Conservation (phyloP, 2,329 filamentous ascomycete species). For the Penicillium sp. region DNA sequence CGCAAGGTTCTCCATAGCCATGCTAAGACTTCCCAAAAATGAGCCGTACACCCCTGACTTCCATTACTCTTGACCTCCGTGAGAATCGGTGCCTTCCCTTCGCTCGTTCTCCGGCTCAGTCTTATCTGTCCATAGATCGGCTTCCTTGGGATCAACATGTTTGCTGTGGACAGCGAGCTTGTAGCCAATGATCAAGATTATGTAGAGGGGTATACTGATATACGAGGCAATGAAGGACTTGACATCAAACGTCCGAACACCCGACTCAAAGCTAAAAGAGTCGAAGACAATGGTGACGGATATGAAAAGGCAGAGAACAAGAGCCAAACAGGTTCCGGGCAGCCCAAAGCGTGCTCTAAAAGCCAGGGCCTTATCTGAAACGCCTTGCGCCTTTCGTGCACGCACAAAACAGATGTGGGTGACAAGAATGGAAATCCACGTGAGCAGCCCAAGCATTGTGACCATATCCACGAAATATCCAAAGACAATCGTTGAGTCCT, state of each 20-base stretch:
- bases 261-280: conserved; percentile 56
- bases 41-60: too few species aligned
- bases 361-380: conserved; percentile 56
- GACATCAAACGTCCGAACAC: conserved; percentile 60
- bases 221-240: conserved; percentile 74
- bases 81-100: background rate
- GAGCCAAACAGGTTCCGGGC: conserved; percentile 64
- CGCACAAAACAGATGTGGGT: conserved; percentile 66
- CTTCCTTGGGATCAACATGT: conserved; percentile 56
- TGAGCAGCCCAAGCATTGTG: conserved; percentile 64
- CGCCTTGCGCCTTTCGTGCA: conserved; percentile 59
- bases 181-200: conserved; percentile 66
- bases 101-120: background rate
- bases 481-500: conserved; percentile 58
- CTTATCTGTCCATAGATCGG: conserved; percentile 60
- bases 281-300: conserved; percentile 77
- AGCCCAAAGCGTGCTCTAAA: conserved; percentile 70
- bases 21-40: too few species aligned
- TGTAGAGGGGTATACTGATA: conserved; percentile 70
- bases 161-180: conserved; percentile 58
- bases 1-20: too few species aligned
- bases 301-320: conserved; percentile 69
- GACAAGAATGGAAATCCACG: conserved; percentile 66
- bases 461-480: conserved; percentile 65
- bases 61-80: too few species aligned